phyloP scores from a whole-genome alignment of 768 basidiomycete species.

The Sarcomyxa edulis region DNA sequence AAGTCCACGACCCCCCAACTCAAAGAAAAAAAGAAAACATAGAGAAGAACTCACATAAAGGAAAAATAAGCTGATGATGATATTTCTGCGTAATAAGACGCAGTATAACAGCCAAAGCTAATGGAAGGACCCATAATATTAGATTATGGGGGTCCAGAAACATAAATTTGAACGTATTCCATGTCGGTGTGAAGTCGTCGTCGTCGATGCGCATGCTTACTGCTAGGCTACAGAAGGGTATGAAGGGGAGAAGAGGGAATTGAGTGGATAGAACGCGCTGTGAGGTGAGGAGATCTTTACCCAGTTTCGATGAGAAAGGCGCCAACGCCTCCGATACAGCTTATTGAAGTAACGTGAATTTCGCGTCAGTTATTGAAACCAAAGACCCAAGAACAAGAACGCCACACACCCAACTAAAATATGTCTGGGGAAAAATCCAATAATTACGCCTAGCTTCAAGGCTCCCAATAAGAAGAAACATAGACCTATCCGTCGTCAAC shows the following conservation, averaged over 20 bases:
- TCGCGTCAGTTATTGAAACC: conserved; percentile 1
- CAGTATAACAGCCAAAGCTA: conserved; percentile 70
- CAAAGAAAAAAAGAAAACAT: not conserved
- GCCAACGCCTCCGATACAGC: conserved; percentile 94
- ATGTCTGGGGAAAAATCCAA: conserved; percentile 95
- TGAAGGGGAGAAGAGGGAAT: not conserved
- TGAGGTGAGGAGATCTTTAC: conserved; percentile 30
- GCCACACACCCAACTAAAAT: conserved; percentile 83
- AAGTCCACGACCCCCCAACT: too few relatives aligned
- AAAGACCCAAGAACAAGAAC: conserved; percentile 1
- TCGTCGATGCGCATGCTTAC: conserved; percentile 82
- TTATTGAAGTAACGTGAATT: conserved; percentile 4
- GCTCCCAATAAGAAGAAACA: conserved; percentile 85
- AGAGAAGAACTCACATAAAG: conserved; percentile 54
- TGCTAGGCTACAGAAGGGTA: conserved; percentile 49
- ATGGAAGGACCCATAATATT: conserved; percentile 73
- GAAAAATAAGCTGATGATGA: conserved; percentile 90
- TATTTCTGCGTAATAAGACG: conserved; percentile 74
- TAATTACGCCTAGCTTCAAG: conserved; percentile 75
- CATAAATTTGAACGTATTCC: conserved; percentile 62
- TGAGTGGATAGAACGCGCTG: not conserved
- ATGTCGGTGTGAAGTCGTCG: conserved; percentile 64
- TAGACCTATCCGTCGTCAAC: conserved; percentile 53
- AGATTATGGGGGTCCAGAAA: conserved; percentile 61
- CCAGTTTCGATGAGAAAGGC: conserved; percentile 89